phyloP scores from a whole-genome alignment of 306 rosid species.

The Coriaria nepalensis region DNA sequence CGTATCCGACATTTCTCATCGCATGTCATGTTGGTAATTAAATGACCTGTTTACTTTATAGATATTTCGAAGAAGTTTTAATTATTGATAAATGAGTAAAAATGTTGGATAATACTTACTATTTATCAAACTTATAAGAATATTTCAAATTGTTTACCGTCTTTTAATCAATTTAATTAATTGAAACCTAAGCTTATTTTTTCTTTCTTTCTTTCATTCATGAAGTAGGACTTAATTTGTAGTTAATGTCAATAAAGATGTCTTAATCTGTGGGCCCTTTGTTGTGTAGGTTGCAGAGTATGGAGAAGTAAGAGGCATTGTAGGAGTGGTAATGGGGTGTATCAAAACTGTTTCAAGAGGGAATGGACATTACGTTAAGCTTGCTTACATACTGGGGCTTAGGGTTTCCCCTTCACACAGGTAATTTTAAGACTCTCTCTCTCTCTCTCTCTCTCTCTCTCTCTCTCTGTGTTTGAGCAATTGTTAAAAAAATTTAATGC shows the following conservation, averaged over 20 bases:
- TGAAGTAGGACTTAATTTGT: too few relatives aligned
- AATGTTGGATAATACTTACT: background rate
- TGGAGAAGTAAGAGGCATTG: slow-evolving; percentile 54
- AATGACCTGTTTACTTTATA: background rate
- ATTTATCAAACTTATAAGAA: too few relatives aligned
- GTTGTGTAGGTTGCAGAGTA: slow-evolving; percentile 65
- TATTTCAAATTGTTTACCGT: too few relatives aligned
- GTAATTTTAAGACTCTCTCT: too few relatives aligned
- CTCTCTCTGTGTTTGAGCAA: background rate
- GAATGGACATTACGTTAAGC: slow-evolving; percentile 36
- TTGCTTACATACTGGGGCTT: slow-evolving; percentile 82
- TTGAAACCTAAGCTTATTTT: too few relatives aligned
- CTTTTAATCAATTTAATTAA: too few relatives aligned
- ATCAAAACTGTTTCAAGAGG: slow-evolving; percentile 61
- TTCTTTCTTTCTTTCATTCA: too few relatives aligned
- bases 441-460: slow-evolving; percentile 15
- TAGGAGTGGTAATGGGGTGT: slow-evolving; percentile 83
- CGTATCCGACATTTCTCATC: slow-evolving; percentile 62
- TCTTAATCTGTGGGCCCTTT: background rate
- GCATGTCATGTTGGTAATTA: slow-evolving; percentile 73
- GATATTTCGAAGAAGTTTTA: slow-evolving; percentile 1
- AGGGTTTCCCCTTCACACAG: slow-evolving; percentile 81
- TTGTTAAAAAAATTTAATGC: too few relatives aligned
- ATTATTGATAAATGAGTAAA: background rate
- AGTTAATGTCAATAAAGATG: slow-evolving; percentile 1